phyloP scores from a whole-genome alignment of 2,329 filamentous ascomycete species.

The Hymenoscyphus scutula region DNA sequence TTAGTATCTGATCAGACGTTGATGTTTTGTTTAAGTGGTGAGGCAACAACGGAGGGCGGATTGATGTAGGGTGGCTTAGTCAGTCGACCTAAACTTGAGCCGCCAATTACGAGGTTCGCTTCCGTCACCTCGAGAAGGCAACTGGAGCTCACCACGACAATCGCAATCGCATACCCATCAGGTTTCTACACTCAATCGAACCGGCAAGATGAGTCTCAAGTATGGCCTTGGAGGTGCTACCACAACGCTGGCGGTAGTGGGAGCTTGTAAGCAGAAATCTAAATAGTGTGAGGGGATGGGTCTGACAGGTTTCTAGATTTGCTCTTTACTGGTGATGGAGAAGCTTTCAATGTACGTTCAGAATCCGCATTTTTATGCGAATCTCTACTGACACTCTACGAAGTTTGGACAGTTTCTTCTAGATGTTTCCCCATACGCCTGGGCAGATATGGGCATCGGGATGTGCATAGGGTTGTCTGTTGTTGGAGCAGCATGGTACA shows the following conservation, averaged over 20 bases:
- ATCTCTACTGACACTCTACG: slow-evolving; percentile 31
- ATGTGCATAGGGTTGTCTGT: slow-evolving; percentile 96
- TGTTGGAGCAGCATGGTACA: slow-evolving; percentile 93
- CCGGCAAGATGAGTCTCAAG: slow-evolving; percentile 62
- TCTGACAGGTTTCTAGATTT: slow-evolving; percentile 66
- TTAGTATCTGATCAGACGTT: slow-evolving; percentile 21
- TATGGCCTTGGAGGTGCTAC: slow-evolving; percentile 70
- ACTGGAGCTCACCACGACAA: slow-evolving; percentile 20
- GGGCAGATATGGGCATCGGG: slow-evolving; percentile 86
- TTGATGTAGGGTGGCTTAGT: background rate
- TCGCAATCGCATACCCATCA: slow-evolving; percentile 7
- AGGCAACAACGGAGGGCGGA: slow-evolving; percentile 16
- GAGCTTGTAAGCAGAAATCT: slow-evolving; percentile 66
- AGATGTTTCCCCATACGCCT: slow-evolving; percentile 88
- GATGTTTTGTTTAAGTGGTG: slow-evolving; percentile 20
- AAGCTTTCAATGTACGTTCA: slow-evolving; percentile 81
- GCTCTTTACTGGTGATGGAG: slow-evolving; percentile 95
- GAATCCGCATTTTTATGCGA: background rate
- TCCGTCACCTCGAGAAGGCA: slow-evolving; percentile 11
- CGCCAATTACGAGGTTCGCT: slow-evolving; percentile 7
- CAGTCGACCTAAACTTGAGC: background rate
- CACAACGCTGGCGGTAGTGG: slow-evolving; percentile 68
- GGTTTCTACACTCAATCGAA: slow-evolving; percentile 18
- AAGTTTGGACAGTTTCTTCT: slow-evolving; percentile 93
- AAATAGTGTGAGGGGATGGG: slow-evolving; percentile 7